Base-by-base conservation (phyloP, 148 eudicot genomes). In the Rhododendron mucronatum region DNA sequence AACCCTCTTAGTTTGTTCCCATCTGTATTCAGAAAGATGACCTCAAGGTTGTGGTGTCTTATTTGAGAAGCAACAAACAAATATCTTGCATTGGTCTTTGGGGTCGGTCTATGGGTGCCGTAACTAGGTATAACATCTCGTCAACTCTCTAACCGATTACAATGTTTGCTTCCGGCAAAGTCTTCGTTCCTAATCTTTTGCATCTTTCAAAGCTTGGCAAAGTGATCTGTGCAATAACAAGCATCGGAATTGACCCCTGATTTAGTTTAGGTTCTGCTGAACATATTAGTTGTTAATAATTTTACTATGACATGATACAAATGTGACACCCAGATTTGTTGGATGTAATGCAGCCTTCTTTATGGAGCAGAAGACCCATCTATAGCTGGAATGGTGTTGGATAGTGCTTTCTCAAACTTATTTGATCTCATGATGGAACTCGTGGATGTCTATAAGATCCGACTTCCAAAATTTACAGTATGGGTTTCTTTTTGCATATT, bases 71-170 rank as follows among this genome's bases (percentile, higher is more conserved):
- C 88, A 90, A 86, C 78, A 55, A 88, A 82, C 90, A 84, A 86
- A 90, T 92, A 83, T 93, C 98, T 35, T 90, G 89, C 75, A 94
- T 96, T 45, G 98, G 95, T 80, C 96, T 96, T 61, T 96, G 98
- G 98, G 98, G 98, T 61, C 90, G 98, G 84, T 96, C 98, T 84
- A 96, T 96, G 98, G 98, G 98, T 88, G 96, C 98, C 26, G 96
- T 96, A n/a, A 96, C 98, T 53, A 88, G 98, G 98, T 96, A 89
- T 30, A 67, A 83, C 39, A 50, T 90, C 85, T 59, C 85, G 47
- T 63, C 57, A 78, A 84, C 82, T 71, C 44, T 88, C 65, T 45
- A 50, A 26, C 55, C 65, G 4, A 16, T 39, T 86, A 71, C 44
- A 9, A 59, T 86, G 30, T 86, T 82, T 71, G 75, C 15, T 30